Evolutionary conservation across 164 flowering plant genomes (phyloP).

Genomic region (Aristolochia fimbriata): DNA sequence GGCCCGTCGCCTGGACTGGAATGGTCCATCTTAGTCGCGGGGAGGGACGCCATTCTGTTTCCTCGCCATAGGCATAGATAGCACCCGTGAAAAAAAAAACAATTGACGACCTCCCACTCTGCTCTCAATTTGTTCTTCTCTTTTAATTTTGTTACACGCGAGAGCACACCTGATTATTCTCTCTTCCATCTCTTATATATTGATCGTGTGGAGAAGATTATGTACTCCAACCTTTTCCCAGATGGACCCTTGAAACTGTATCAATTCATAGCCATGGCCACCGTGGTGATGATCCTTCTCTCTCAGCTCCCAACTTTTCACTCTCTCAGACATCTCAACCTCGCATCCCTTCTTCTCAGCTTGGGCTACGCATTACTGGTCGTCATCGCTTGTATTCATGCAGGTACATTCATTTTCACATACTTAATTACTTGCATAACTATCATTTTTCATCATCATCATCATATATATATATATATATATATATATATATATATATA

Average conservation of each 20-base stretch:
- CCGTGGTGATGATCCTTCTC: slow-evolving; percentile 70
- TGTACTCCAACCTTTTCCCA: slow-evolving; percentile 62
- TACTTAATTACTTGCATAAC: neutral
- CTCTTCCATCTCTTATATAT: neutral
- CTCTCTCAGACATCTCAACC: slow-evolving; percentile 82
- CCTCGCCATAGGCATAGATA: no score
- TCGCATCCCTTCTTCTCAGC: slow-evolving; percentile 75
- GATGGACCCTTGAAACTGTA: slow-evolving; percentile 69
- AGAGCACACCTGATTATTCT: neutral
- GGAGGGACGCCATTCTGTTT: no score
- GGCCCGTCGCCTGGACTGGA: no score
- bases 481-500: no score
- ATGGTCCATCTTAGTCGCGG: no score
- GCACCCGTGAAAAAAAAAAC: no score
- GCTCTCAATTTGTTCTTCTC: no score
- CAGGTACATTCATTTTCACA: slow-evolving; percentile 45
- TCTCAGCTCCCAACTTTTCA: slow-evolving; percentile 92
- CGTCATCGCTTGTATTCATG: slow-evolving; percentile 72
- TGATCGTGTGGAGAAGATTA: slow-evolving; percentile 45
- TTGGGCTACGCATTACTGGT: slow-evolving; percentile 82
- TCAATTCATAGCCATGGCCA: slow-evolving; percentile 83
- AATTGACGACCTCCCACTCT: no score
- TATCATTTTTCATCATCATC: no score
- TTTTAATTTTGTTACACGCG: no score
- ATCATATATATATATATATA: no score